A percentile compares a stretch with the other conserved stretches of the same genome.
These are phyloP conservation scores for Poronia punctata DNA, from an alignment of 495 filamentous ascomycete genomes.

Conservation along the genomic window DNA sequence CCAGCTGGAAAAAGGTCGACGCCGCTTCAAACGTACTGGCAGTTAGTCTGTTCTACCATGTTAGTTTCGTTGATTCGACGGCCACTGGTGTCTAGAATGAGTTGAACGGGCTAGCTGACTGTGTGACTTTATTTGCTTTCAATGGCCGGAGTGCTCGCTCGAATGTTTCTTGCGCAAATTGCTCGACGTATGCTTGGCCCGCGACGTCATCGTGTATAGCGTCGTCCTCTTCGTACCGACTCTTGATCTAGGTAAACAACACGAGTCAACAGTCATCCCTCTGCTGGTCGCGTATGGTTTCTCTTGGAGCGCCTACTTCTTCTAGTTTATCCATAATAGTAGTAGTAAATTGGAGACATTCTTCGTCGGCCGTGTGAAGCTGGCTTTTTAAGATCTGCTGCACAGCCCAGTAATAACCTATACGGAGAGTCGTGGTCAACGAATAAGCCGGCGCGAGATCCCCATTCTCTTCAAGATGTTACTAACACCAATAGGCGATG, in stretches of 20 bases:
- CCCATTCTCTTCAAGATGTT: background rate
- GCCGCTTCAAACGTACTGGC: conserved; percentile 90
- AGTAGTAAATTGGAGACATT: conserved; percentile 70
- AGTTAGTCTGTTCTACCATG: conserved; percentile 58
- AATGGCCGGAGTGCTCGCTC: conserved; percentile 74
- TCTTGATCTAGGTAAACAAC: conserved; percentile 52
- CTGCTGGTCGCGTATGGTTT: background rate
- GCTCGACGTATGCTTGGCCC: conserved; percentile 84
- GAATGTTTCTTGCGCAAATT: conserved; percentile 86
- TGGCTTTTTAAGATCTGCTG: conserved; percentile 78
- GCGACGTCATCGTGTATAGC: conserved; percentile 77
- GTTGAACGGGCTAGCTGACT: conserved; percentile 25
- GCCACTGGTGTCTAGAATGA: too few species aligned
- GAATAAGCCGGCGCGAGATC: background rate
- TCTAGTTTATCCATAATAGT: conserved; percentile 89
- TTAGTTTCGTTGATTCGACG: conserved; percentile 9
- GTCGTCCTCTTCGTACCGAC: conserved; percentile 42
- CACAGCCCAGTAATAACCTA: conserved; percentile 88
- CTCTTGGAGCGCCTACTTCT: conserved; percentile 42
- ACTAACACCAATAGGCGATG: conserved; percentile 89
- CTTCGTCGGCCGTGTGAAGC: conserved; percentile 69
- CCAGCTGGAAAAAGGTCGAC: conserved; percentile 81
- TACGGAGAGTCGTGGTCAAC: background rate
- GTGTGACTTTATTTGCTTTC: conserved; percentile 75
- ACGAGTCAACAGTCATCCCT: background rate